Evolutionary conservation across 768 basidiomycete genomes (phyloP).

Genomic region (Mycena pura): DNA sequence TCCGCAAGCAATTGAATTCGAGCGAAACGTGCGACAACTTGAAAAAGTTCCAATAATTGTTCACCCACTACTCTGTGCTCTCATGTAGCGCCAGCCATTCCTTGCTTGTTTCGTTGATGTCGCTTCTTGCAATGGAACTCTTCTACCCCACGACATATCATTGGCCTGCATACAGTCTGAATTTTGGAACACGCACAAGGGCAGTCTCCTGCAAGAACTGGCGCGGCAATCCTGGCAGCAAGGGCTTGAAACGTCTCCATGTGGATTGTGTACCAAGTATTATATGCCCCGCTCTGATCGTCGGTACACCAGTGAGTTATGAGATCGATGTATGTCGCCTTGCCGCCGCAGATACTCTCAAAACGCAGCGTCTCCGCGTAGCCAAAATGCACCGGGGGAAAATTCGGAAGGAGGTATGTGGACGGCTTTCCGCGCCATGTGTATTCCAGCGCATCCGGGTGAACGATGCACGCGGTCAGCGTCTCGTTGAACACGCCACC

Average conservation of each 20-base stretch:
- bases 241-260: not conserved
- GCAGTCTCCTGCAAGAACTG: not conserved
- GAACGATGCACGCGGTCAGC: not conserved
- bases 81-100: too few species aligned
- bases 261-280: not conserved
- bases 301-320: not conserved
- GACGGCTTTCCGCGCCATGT: not conserved
- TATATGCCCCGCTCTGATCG: not conserved
- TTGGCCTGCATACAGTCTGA: too few species aligned
- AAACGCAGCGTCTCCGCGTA: slow-evolving; percentile 8
- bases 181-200: not conserved
- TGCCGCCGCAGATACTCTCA: slow-evolving; percentile 8
- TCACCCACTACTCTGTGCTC: too few species aligned
- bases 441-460: not conserved
- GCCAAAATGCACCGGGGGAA: not conserved
- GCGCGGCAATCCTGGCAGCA: not conserved
- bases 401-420: not conserved
- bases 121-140: too few species aligned
- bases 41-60: too few species aligned
- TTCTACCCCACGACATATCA: too few species aligned
- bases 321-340: slow-evolving; percentile 16
- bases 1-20: too few species aligned
- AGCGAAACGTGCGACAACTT: too few species aligned
- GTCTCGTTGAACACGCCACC: slow-evolving; percentile 1
- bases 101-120: too few species aligned